Evolutionary conservation across 179 eudicot genomes (phyloP), one percentile per base, ranked within the genome.

Genomic region (Gypsophila paniculata): DNA sequence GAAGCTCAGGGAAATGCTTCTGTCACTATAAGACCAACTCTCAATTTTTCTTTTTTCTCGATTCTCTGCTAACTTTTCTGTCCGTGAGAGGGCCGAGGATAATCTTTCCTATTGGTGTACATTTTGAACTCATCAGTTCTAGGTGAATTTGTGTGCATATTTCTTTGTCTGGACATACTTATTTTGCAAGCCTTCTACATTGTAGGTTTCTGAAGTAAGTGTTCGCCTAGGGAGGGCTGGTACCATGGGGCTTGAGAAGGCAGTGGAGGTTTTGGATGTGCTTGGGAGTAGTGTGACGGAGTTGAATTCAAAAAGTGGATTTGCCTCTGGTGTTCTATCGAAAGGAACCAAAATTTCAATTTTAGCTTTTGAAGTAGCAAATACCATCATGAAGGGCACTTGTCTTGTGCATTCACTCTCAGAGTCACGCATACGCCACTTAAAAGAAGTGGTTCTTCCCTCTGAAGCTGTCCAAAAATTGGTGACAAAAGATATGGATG

Each of bases 241-340:
- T 29, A 80, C 83, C 46, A 69, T 80, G 79, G 97, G 98, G 74
- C 73, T 93, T 62, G 98, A 88, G 61, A 93, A 91, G 77, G 98
- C 98, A 44, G 97, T 93, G n/a, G 93, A 93, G 69, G 96, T 91
- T 39, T 76, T 93, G 73, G 98, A 93, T 84, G 93, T 95, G 65
- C 96, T 93, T 74, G 98, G 98, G 78, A 93, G 98, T 82, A 89
- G 95, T 83, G 86, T 93, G 90, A 91, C 97, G 46, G 90, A 86
- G 73, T 85, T 93, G 70, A 81, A 85, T 74, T 72, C 84, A 5
- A 84, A 82, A 69, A 80, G 90, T 77, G 91, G 93, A 66, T 93
- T 93, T 88, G 87, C 87, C 46, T 85, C 93, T 5, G 93, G 93
- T 52, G 83, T 78, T 52, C 64, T 83, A 22, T 80, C 87, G 25